Base-by-base conservation (phyloP, 805 yeast genomes). In the Maudiozyma saulgeensis region DNA sequence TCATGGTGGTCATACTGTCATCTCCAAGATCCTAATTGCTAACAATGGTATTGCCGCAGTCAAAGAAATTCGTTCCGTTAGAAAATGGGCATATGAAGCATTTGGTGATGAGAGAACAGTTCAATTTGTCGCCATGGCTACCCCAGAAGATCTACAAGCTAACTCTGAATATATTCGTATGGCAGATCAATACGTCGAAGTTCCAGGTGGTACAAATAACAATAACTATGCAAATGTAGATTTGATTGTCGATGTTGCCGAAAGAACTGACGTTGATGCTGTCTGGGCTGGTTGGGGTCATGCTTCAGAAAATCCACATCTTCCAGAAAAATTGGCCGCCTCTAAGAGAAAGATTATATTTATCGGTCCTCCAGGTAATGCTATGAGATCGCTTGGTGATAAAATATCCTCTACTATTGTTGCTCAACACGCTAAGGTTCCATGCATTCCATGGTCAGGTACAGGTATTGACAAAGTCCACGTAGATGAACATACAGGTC, bases 231-330 rank as follows among this genome's bases (percentile, higher is more conserved):
- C 99, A 60, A 93, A 93, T 64, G 99, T 93, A 53, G 99, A 93
- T 58, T 76, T 93, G 53, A 93, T 93, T 68, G 97, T 93, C 44
- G 99, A 93, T 62, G 75, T 93, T 45, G 99, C 99, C 37, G 99
- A 93, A 73, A 84, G 97, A 73, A 84, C 95, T 42, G 80, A 87
- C 56, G 97, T 87, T 49, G 96, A 93, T 67, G 99, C 99, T 25
- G 99, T 93, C 51, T 93, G 99, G 99, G 99, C 99, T 35, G 99
- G 99, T 62, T 93, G 99, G 99, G 99, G 99, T 62, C 99, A 95
- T 67, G 99, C 99, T 28, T 87, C 96, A n/a, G 99, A 93, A 74
- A 91, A 95, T 72, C 99, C 99, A 26, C 68, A 74, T 44, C 79
- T 93, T 56, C 99, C 99, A 28, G 99, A 93, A 70, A 81, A 78